Percentiles rank a stretch among this genome's conserved stretches.
These are phyloP conservation scores for Babesia sp. DNA, from an alignment of 169 alveolate genomes.

Conservation along the genomic window DNA sequence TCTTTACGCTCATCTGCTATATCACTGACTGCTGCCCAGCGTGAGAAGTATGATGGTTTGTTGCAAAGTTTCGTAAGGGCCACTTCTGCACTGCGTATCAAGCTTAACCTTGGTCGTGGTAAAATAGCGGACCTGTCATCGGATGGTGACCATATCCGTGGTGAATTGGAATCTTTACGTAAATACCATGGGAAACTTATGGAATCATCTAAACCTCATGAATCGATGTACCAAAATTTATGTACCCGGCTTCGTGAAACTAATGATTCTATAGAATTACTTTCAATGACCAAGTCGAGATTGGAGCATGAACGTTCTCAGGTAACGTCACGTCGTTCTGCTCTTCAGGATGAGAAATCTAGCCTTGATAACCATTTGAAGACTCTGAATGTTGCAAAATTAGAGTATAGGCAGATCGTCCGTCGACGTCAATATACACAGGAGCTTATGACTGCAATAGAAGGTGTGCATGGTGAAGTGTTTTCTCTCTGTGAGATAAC, in stretches of 20 bases:
- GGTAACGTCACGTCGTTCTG: not conserved
- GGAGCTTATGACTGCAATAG: constrained; percentile 51
- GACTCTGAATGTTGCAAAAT: constrained; percentile 62
- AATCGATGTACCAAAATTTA: constrained; percentile 13
- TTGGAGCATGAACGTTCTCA: constrained; percentile 30
- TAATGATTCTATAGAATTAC: constrained; percentile 45
- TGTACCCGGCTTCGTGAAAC: constrained; percentile 44
- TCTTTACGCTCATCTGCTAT: not conserved
- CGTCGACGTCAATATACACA: constrained; percentile 56
- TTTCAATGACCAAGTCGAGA: constrained; percentile 32
- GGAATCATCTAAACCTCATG: constrained; percentile 11
- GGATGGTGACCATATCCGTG: constrained; percentile 8
- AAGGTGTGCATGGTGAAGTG: constrained; percentile 73
- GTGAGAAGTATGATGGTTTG: constrained; percentile 18
- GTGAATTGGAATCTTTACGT: constrained; percentile 10
- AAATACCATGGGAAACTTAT: constrained; percentile 10
- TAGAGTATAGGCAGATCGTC: constrained; percentile 57
- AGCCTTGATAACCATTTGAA: constrained; percentile 51
- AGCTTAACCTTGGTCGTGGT: constrained; percentile 26
- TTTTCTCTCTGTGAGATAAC: constrained; percentile 62
- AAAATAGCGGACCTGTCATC: constrained; percentile 25
- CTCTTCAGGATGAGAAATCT: constrained; percentile 50
- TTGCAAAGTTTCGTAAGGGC: constrained; percentile 33
- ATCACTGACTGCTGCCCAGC: constrained; percentile 27
- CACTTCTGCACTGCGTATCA: constrained; percentile 33